Evolutionary conservation across 495 filamentous ascomycete genomes (phyloP).

Genomic region (Lichenothelia convexa): DNA sequence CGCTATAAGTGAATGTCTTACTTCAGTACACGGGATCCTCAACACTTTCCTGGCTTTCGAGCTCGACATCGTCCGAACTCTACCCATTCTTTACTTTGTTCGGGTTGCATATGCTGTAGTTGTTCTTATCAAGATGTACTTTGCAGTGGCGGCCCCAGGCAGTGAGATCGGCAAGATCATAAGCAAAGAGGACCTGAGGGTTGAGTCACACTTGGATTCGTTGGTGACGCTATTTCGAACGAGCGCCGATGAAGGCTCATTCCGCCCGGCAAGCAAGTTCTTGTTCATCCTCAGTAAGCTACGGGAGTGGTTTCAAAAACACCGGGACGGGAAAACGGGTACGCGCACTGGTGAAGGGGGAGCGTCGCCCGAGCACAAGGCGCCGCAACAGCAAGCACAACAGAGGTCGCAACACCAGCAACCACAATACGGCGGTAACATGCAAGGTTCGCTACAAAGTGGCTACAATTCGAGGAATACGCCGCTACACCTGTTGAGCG

Average conservation of each 20-base stretch:
- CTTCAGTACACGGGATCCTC: conserved; percentile 54
- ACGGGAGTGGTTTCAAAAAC: conserved; percentile 46
- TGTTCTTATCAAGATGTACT: conserved; percentile 77
- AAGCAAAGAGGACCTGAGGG: conserved; percentile 49
- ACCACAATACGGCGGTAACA: too few species aligned
- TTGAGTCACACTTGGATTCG: conserved; percentile 54
- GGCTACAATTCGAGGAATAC: conserved; percentile 7
- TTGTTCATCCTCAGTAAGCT: conserved; percentile 57
- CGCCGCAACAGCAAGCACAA: background rate
- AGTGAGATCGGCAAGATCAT: conserved; percentile 62
- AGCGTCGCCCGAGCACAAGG: background rate
- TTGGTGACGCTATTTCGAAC: conserved; percentile 47
- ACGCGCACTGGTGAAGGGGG: too few species aligned
- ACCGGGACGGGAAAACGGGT: conserved; percentile 18
- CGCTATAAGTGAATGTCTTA: conserved; percentile 53
- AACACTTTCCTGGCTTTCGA: conserved; percentile 48
- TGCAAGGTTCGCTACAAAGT: too few species aligned
- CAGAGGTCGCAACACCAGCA: background rate
- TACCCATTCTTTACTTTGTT: conserved; percentile 64
- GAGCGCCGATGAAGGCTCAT: conserved; percentile 43
- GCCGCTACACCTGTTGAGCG: conserved; percentile 9
- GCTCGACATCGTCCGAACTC: conserved; percentile 38
- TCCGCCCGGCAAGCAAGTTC: conserved; percentile 58
- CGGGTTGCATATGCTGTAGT: conserved; percentile 68
- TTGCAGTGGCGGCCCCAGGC: conserved; percentile 47